Evolutionary conservation across 345 rosid species (phyloP).

Genomic region (Hypericum perforatum): DNA sequence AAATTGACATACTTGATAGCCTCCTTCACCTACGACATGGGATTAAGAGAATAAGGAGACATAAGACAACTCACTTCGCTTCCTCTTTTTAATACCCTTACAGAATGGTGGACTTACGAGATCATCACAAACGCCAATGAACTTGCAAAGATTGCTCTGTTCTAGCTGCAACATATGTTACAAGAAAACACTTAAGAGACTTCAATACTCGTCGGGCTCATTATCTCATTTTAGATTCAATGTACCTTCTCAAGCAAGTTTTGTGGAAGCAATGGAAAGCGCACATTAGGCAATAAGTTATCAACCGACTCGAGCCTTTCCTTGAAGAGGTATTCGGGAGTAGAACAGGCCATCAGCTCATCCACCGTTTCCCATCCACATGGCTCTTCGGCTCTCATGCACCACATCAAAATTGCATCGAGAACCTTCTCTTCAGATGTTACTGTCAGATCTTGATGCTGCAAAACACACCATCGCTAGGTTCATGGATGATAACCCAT

Average conservation of each 20-base stretch:
- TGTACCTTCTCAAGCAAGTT: constrained; percentile 63
- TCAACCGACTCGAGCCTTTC: constrained; percentile 53
- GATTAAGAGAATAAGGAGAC: constrained; percentile 9
- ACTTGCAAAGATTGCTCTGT: constrained; percentile 45
- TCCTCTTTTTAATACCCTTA: neutral
- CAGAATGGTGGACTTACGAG: constrained; percentile 44
- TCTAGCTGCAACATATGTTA: constrained; percentile 48
- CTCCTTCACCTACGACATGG: constrained; percentile 51
- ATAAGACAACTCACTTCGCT: neutral
- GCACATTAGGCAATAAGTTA: constrained; percentile 56
- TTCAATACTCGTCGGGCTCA: no score
- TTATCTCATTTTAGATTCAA: neutral
- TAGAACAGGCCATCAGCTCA: constrained; percentile 32
- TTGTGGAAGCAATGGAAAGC: constrained; percentile 66
- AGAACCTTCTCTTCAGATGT: constrained; percentile 90
- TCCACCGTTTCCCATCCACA: constrained; percentile 66
- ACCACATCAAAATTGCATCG: constrained; percentile 85
- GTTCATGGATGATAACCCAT: neutral
- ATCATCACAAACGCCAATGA: constrained; percentile 28
- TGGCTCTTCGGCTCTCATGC: constrained; percentile 53
- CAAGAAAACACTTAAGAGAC: no score
- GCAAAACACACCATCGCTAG: constrained; percentile 31
- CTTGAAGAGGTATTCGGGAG: constrained; percentile 37
- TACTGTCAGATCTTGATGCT: constrained; percentile 88
- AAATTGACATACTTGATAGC: constrained; percentile 33